Conservation (phyloP, 2,329 filamentous ascomycete genomes). For the Pestalotiopsis sp. region DNA sequence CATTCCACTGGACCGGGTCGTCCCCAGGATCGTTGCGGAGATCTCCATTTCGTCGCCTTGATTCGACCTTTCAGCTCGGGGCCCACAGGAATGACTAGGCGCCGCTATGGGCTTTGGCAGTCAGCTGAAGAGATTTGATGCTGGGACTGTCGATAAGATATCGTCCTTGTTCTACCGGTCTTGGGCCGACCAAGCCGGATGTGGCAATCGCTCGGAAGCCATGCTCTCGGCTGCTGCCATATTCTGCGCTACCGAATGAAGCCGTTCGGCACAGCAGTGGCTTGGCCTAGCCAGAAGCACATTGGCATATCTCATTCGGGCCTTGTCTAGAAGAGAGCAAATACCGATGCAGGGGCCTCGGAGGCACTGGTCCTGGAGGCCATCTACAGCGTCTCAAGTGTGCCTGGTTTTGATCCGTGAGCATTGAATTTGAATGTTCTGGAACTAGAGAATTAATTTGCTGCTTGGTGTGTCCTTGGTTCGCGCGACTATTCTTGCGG, state of each 20-base stretch:
- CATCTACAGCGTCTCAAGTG: background rate
- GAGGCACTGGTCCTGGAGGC: background rate
- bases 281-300: background rate
- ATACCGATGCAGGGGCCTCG: background rate
- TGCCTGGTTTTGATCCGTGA: background rate
- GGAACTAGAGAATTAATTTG: background rate
- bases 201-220: background rate
- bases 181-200: background rate
- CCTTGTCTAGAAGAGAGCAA: background rate
- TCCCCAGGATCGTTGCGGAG: conserved; percentile 4
- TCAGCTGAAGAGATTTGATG: background rate
- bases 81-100: background rate
- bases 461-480: background rate
- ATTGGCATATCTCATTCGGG: background rate
- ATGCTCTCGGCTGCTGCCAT: background rate
- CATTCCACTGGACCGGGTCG: conserved; percentile 2
- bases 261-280: background rate
- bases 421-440: background rate
- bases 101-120: background rate
- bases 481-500: background rate
- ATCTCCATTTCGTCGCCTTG: conserved; percentile 8
- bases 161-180: background rate
- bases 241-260: background rate
- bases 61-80: conserved; percentile 6
- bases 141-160: background rate